phyloP scores from a whole-genome alignment of 2,329 filamentous ascomycete species.

The Aspergillus costaricaensis region DNA sequence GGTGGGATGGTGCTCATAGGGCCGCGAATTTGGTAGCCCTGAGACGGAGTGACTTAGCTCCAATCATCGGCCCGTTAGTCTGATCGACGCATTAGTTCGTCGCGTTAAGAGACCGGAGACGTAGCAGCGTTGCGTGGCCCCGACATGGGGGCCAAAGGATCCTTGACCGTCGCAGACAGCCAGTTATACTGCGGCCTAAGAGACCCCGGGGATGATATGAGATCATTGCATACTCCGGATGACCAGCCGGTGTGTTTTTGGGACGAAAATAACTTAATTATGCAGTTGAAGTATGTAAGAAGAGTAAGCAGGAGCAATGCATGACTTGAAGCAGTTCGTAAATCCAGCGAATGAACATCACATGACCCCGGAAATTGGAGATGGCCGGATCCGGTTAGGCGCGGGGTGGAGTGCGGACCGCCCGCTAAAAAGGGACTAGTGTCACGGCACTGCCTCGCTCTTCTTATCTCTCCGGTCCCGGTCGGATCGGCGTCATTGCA shows the following conservation, averaged over 20 bases:
- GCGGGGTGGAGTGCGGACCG: background rate
- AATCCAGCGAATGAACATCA: background rate
- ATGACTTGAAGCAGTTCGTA: background rate
- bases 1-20: background rate
- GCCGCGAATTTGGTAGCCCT: background rate
- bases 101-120: background rate
- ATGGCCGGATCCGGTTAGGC: background rate
- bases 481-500: slow-evolving; percentile 9
- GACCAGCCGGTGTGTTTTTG: background rate
- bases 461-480: slow-evolving; percentile 6
- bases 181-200: background rate
- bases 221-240: background rate
- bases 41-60: background rate
- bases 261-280: background rate
- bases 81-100: slow-evolving; percentile 2
- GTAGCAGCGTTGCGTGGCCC: slow-evolving; percentile 8
- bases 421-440: background rate
- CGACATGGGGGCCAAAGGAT: slow-evolving; percentile 1
- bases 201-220: background rate
- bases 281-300: background rate
- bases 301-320: background rate
- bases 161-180: background rate
- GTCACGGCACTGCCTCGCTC: slow-evolving; percentile 1
- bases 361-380: background rate
- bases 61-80: slow-evolving; percentile 3